Percentiles rank a stretch among this genome's conserved stretches.
Conservation (phyloP, 306 rosid genomes). For the Pyrus betulifolia region DNA sequence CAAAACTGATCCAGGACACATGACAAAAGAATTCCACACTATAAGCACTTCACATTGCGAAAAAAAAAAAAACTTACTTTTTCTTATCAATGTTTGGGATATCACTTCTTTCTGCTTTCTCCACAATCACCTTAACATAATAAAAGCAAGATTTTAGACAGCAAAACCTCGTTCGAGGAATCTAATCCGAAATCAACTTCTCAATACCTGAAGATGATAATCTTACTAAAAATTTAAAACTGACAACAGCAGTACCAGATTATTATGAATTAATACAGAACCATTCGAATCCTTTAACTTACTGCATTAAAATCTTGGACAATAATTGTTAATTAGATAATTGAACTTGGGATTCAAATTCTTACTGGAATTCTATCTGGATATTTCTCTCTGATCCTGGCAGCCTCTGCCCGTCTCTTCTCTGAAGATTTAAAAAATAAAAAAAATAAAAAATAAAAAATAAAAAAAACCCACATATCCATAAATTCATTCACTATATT, state of each 20-base stretch:
- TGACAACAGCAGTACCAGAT: no score
- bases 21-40: no score
- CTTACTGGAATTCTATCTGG: conserved; percentile 92
- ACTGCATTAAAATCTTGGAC: not conserved
- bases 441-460: no score
- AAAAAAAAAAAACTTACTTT: no score
- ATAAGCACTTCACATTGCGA: no score
- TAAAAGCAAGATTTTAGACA: conserved; percentile 3
- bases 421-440: conserved; percentile 29
- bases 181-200: not conserved
- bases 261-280: not conserved
- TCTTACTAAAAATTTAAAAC: not conserved
- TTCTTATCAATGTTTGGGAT: not conserved
- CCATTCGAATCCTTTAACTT: not conserved
- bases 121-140: not conserved
- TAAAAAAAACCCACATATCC: not conserved
- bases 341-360: not conserved
- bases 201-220: not conserved
- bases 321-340: not conserved
- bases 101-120: not conserved
- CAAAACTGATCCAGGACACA: no score
- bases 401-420: conserved; percentile 88
- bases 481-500: not conserved
- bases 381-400: conserved; percentile 86
- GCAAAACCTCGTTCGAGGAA: conserved; percentile 3